Conservation (phyloP, 1,139 yeast species). For the Petasospora rhodanensis region DNA sequence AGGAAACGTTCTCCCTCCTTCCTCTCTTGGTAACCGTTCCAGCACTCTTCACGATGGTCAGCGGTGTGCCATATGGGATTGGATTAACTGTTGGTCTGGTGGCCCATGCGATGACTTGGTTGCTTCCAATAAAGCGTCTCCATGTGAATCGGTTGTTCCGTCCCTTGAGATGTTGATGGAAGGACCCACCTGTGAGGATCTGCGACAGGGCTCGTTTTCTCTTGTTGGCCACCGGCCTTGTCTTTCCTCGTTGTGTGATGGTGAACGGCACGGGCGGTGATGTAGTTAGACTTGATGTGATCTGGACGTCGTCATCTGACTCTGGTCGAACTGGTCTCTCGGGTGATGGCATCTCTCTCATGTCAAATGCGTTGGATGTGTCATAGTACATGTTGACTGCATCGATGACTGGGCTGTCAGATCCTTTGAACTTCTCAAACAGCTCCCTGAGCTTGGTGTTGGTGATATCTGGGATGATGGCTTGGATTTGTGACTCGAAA, state of each 20-base stretch:
- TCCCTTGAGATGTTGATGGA: too few relatives aligned
- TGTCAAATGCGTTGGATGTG: constrained; percentile 3
- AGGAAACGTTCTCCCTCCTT: constrained; percentile 22
- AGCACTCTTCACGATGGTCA: constrained; percentile 34
- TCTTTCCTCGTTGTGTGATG: too few relatives aligned
- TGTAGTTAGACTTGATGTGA: too few relatives aligned
- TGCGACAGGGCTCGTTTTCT: too few relatives aligned
- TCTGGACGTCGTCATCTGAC: too few relatives aligned
- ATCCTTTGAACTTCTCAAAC: constrained; percentile 8
- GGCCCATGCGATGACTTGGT: constrained; percentile 77
- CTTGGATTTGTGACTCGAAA: constrained; percentile 24
- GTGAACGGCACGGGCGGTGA: too few relatives aligned
- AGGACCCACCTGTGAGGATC: constrained; percentile 1
- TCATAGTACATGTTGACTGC: constrained; percentile 22
- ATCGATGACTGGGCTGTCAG: constrained; percentile 15
- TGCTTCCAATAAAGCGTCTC: constrained; percentile 58
- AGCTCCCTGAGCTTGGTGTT: constrained; percentile 8
- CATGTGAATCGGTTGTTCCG: constrained; percentile 18
- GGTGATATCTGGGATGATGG: constrained; percentile 22
- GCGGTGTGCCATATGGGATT: constrained; percentile 44
- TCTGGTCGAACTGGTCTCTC: too few relatives aligned
- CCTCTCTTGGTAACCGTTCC: constrained; percentile 26
- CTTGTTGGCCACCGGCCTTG: too few relatives aligned
- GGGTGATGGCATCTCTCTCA: too few relatives aligned
- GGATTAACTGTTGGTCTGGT: constrained; percentile 66